These are phyloP conservation scores for Tolypocladium pustulatum DNA, from an alignment of 2,329 filamentous ascomycete species.

Conservation along the genomic window DNA sequence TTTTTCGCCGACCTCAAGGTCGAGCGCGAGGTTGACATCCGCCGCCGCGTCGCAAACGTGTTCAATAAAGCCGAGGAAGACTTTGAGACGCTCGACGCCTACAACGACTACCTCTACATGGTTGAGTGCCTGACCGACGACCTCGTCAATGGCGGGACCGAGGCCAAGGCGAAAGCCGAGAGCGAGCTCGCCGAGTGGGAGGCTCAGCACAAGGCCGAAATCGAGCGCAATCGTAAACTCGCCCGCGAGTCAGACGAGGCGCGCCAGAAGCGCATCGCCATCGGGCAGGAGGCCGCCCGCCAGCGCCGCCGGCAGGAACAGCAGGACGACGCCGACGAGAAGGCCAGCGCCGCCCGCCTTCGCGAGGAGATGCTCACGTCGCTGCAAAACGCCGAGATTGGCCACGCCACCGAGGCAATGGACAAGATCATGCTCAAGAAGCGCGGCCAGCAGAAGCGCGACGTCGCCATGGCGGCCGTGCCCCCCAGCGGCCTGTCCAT, in stretches of 20 bases:
- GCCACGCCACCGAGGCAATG: conserved; percentile 48
- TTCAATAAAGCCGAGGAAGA: conserved; percentile 89
- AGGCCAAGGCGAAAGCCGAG: conserved; percentile 42
- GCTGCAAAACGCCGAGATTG: conserved; percentile 50
- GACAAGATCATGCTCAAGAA: conserved; percentile 63
- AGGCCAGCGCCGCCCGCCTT: conserved; percentile 49
- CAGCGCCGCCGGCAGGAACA: conserved; percentile 48
- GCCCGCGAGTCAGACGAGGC: conserved; percentile 46
- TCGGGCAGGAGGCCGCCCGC: conserved; percentile 56
- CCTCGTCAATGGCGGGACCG: conserved; percentile 61
- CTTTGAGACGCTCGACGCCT: conserved; percentile 73
- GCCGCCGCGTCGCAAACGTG: conserved; percentile 64
- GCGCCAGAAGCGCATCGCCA: conserved; percentile 43
- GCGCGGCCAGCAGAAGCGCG: conserved; percentile 42
- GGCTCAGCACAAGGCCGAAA: conserved; percentile 58
- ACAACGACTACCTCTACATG: conserved; percentile 90
- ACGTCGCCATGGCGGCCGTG: conserved; percentile 20
- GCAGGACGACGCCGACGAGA: conserved; percentile 62
- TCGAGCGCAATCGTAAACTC: conserved; percentile 48
- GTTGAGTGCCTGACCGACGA: conserved; percentile 88
- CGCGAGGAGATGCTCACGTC: conserved; percentile 60
- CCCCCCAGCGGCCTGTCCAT: conserved; percentile 44
- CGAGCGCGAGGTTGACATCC: conserved; percentile 88
- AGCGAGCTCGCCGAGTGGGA: conserved; percentile 49
- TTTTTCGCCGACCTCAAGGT: conserved; percentile 84